Percentiles rank a stretch among this genome's conserved stretches.
Evolutionary conservation across 2,329 filamentous ascomycete genomes (phyloP).

Genomic region (Phialocephala sp.): DNA sequence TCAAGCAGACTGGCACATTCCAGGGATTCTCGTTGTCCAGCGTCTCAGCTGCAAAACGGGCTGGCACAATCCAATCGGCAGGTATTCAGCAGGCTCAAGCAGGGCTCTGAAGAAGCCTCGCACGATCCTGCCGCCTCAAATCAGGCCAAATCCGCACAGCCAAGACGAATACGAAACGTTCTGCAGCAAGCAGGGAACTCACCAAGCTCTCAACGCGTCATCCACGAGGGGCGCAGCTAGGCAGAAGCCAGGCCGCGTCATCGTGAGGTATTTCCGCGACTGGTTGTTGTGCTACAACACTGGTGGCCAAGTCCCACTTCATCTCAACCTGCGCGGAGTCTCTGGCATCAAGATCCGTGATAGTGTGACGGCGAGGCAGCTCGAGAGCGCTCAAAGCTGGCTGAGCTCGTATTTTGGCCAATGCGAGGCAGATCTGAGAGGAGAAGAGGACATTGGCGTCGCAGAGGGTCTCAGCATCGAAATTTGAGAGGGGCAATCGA

Average conservation of each 20-base stretch:
- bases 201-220: slow-evolving; percentile 20
- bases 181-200: slow-evolving; percentile 21
- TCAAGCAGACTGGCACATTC: slow-evolving; percentile 21
- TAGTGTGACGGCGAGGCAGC: slow-evolving; percentile 28
- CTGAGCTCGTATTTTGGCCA: slow-evolving; percentile 29
- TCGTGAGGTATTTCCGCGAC: slow-evolving; percentile 25
- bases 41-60: slow-evolving; percentile 20
- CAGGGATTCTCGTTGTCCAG: slow-evolving; percentile 16
- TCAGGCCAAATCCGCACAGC: slow-evolving; percentile 25
- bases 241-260: slow-evolving; percentile 26
- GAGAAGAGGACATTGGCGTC: slow-evolving; percentile 17
- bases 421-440: slow-evolving; percentile 21
- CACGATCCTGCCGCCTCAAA: slow-evolving; percentile 23
- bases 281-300: slow-evolving; percentile 20
- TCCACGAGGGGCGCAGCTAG: slow-evolving; percentile 21
- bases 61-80: slow-evolving; percentile 11
- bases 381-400: slow-evolving; percentile 21
- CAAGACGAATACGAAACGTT: slow-evolving; percentile 24
- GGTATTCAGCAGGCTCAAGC: slow-evolving; percentile 1
- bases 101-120: slow-evolving; percentile 9
- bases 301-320: slow-evolving; percentile 1
- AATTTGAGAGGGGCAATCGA: slow-evolving; percentile 21
- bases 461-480: slow-evolving; percentile 27
- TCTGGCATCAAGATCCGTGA: slow-evolving; percentile 20
- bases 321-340: slow-evolving; percentile 14